These are phyloP conservation scores for Phaeosphaeriaceae sp. DNA, from an alignment of 2,329 filamentous ascomycete genomes.

Conservation along the genomic window DNA sequence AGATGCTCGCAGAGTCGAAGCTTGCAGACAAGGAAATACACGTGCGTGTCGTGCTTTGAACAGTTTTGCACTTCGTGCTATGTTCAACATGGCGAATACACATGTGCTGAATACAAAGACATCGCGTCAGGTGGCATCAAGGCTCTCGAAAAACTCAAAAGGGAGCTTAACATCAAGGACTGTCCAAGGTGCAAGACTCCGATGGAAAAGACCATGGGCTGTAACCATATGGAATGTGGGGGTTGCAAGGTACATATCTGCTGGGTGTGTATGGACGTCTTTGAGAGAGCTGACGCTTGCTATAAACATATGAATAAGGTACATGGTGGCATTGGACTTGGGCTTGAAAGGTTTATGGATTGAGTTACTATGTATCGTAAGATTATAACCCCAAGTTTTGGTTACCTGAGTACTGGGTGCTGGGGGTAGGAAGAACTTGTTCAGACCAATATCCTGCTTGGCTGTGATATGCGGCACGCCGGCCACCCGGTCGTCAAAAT, in stretches of 20 bases:
- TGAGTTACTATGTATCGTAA: neutral
- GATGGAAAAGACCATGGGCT: slow-evolving; percentile 55
- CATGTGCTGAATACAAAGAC: slow-evolving; percentile 34
- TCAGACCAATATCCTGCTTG: no score
- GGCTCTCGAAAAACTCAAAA: slow-evolving; percentile 20
- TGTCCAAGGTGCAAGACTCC: slow-evolving; percentile 43
- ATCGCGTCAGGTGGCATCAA: slow-evolving; percentile 20
- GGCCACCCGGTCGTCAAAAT: no score
- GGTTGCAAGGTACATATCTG: slow-evolving; percentile 55
- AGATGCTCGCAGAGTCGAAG: slow-evolving; percentile 23
- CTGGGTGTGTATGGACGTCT: slow-evolving; percentile 55
- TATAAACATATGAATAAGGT: slow-evolving; percentile 19
- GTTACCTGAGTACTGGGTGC: no score
- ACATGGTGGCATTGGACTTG: slow-evolving; percentile 16
- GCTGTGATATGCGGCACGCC: no score
- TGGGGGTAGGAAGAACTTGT: no score
- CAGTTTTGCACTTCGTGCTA: slow-evolving; percentile 30
- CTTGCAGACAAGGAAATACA: slow-evolving; percentile 24
- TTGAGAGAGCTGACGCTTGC: slow-evolving; percentile 24
- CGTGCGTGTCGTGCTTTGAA: slow-evolving; percentile 47
- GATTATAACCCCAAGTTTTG: no score
- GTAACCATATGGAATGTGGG: slow-evolving; percentile 56
- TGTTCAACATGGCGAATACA: slow-evolving; percentile 18
- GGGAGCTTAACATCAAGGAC: slow-evolving; percentile 27
- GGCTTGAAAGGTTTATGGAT: neutral